These are phyloP conservation scores for Candida caryicola DNA, from an alignment of 805 yeast genomes.

Conservation along the genomic window DNA sequence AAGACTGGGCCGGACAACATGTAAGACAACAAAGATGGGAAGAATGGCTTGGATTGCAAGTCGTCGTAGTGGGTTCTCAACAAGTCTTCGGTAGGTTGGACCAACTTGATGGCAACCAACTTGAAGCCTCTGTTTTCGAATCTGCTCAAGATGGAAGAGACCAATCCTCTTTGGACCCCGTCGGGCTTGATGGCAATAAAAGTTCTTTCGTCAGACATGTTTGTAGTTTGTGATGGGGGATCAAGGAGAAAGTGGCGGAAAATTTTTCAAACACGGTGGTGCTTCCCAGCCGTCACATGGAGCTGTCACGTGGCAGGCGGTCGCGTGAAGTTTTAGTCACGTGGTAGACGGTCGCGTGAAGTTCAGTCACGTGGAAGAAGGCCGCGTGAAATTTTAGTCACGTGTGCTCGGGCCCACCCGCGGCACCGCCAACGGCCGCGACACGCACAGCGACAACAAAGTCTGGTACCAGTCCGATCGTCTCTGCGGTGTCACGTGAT, in stretches of 20 bases:
- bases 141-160: slow-evolving; percentile 84
- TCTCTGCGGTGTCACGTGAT: no score
- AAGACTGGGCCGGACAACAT: slow-evolving; percentile 98
- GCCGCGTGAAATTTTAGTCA: background rate
- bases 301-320: background rate
- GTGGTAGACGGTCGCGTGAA: background rate
- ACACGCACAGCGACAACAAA: no score
- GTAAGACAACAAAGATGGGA: slow-evolving; percentile 93
- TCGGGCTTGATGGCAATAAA: slow-evolving; percentile 96
- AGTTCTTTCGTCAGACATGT: slow-evolving; percentile 74
- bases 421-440: no score
- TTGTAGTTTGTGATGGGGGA: slow-evolving; percentile 8
- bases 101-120: slow-evolving; percentile 91
- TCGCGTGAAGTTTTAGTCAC: no score
- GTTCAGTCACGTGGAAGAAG: background rate
- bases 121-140: slow-evolving; percentile 98
- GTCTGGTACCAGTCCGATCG: no score
- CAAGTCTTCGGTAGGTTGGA: slow-evolving; percentile 80
- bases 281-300: background rate
- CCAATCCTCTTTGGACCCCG: slow-evolving; percentile 99
- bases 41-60: slow-evolving; percentile 93
- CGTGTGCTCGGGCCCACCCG: no score
- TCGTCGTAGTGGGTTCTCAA: slow-evolving; percentile 94
- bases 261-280: slow-evolving; percentile 3
- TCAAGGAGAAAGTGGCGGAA: slow-evolving; percentile 1